A percentile compares a stretch with the other conserved stretches of the same genome.
Evolutionary conservation across 257 asterid genomes (phyloP).

Genomic region (Ocimum tenuiflorum): DNA sequence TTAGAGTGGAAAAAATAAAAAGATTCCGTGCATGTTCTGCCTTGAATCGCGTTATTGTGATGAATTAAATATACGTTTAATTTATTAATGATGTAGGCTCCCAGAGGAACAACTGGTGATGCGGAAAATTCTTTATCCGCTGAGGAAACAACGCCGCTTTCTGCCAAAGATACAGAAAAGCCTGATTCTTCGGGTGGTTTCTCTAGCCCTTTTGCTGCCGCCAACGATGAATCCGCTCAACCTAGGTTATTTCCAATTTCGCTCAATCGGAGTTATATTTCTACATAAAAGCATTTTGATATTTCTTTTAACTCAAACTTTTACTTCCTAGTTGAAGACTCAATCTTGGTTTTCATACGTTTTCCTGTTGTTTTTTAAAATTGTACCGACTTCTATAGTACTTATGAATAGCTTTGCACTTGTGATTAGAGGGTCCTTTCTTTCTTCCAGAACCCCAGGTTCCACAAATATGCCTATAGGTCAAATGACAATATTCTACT

Average conservation of each 20-base stretch:
- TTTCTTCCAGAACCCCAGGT: slow-evolving; percentile 43
- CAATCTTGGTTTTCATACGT: neutral
- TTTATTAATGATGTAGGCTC: slow-evolving; percentile 46
- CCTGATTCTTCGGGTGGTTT: slow-evolving; percentile 38
- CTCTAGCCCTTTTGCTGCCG: slow-evolving; percentile 37
- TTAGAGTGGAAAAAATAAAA: neutral
- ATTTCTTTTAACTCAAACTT: neutral
- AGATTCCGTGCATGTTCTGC: slow-evolving; percentile 27
- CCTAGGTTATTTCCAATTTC: slow-evolving; percentile 41
- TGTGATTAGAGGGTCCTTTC: slow-evolving; percentile 7
- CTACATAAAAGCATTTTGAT: neutral
- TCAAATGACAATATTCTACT: slow-evolving; percentile 88
- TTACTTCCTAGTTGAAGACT: neutral
- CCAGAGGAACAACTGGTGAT: slow-evolving; percentile 38
- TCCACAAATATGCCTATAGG: slow-evolving; percentile 43
- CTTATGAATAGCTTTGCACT: neutral
- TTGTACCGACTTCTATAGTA: neutral
- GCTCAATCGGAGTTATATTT: slow-evolving; percentile 3
- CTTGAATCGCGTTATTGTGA: slow-evolving; percentile 28
- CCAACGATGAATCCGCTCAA: slow-evolving; percentile 42
- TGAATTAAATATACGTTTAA: slow-evolving; percentile 16
- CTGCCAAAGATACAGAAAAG: slow-evolving; percentile 40
- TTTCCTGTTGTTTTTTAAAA: neutral
- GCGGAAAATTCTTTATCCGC: slow-evolving; percentile 49
- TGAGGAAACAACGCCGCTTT: slow-evolving; percentile 34